Evolutionary conservation across 192 early-diverging fungal species (phyloP).

Genomic region (Coemansia sp.): DNA sequence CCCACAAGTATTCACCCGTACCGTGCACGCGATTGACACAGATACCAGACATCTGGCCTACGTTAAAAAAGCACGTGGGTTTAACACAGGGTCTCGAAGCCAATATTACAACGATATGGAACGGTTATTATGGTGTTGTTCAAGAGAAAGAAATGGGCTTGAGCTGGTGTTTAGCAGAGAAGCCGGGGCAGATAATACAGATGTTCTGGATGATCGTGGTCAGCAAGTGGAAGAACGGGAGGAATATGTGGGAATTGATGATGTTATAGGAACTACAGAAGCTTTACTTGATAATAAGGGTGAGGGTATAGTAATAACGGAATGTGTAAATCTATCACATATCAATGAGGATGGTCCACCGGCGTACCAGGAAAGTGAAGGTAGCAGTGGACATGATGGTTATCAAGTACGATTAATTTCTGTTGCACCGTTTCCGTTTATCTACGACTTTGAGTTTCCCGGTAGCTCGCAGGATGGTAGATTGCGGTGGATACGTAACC

Average conservation of each 20-base stretch:
- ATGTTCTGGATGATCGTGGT: neutral
- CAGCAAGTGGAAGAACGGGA: neutral
- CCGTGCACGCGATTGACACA: constrained; percentile 25
- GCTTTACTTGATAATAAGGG: constrained; percentile 25
- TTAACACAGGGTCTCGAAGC: constrained; percentile 5
- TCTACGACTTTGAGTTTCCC: constrained; percentile 27
- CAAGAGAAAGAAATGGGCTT: constrained; percentile 20
- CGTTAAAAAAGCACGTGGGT: constrained; percentile 12
- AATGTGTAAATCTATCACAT: neutral
- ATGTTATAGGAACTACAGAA: constrained; percentile 2
- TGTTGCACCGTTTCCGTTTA: constrained; percentile 21
- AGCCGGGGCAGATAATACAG: neutral
- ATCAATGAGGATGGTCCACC: constrained; percentile 25
- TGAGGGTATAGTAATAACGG: neutral
- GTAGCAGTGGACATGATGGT: neutral
- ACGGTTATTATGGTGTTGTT: constrained; percentile 24
- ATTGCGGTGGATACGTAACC: constrained; percentile 32
- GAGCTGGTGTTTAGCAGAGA: constrained; percentile 38
- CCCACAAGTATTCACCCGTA: constrained; percentile 25
- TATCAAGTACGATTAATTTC: constrained; percentile 11
- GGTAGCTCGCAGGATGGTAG: neutral
- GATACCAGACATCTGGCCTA: constrained; percentile 6
- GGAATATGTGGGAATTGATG: neutral
- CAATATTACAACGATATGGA: neutral
- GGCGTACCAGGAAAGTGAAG: constrained; percentile 41